Evolutionary conservation across 176 grass and related monocot species (phyloP), one percentile per base, ranked within the genome.

Genomic region (Paspalum vaginatum): DNA sequence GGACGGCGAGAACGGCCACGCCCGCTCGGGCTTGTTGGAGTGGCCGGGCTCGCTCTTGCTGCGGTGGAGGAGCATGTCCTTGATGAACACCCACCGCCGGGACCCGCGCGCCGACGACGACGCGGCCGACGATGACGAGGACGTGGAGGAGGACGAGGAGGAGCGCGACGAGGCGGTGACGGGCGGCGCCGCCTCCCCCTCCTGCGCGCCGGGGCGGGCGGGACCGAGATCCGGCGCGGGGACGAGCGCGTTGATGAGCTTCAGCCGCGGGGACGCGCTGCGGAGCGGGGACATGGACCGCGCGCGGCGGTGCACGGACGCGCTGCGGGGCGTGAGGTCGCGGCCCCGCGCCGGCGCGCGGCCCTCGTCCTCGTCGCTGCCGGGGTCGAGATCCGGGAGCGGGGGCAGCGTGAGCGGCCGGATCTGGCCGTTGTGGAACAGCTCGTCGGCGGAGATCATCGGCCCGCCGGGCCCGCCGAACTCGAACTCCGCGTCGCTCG

Each of bases 351-450:
- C 8, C 22, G 57, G 49, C 8, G 15, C 39, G 32, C 25, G 41
- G 26, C 17, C 53, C 40, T 20, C 61, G 8, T 85, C 83, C 2
- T 92, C 89, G 32, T 90, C 89, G 44, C 77, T 88, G 11, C 54
- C 88, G 53, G 83, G 83, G 72, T 90, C 90, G 59, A 87, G 88
- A 83, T 78, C 88, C 60, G 48, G 90, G 74, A 94, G 78, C 41
- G 88, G 81, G 84, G 92, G 77, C 41, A 95, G 83, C 65, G 89
- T 98, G 50, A 98, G 86, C 22, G 95, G 92, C 0, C 95, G 88
- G 92, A 98, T 98, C 92, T 98, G 92, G 60, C 95, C 95, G 75
- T 98, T 91, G 78, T 88, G 71, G 82, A 98, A 98, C 70, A 98
- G 89, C 80, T 98, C 90, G 65, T 98, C 95, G 9, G 95, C 95